Evolutionary conservation across 1,284 basidiomycete species (phyloP).

Genomic region (Leccinum fuscescens): DNA sequence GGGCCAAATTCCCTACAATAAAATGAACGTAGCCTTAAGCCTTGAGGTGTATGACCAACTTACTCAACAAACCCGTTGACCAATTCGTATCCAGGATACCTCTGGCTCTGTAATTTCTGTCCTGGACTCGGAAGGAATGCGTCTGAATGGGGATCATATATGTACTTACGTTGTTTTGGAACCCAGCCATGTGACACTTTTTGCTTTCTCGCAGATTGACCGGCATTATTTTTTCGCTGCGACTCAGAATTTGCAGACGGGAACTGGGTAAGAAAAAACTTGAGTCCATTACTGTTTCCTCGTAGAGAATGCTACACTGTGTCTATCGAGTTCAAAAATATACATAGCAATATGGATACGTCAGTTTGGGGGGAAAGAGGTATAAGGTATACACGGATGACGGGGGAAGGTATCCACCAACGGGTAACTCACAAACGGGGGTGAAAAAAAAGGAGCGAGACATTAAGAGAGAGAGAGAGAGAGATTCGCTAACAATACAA

Average conservation of each 20-base stretch:
- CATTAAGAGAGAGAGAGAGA: not conserved
- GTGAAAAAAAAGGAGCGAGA: not conserved
- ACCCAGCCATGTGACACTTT: no score
- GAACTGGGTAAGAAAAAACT: not conserved
- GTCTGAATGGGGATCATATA: no score
- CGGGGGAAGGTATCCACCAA: slow-evolving; percentile 19
- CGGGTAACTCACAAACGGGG: not conserved
- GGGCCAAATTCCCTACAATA: no score
- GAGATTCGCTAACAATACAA: slow-evolving; percentile 28
- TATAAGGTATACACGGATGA: slow-evolving; percentile 19
- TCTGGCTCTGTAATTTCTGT: no score
- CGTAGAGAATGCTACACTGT: slow-evolving; percentile 17
- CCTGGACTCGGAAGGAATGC: no score
- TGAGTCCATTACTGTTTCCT: not conserved
- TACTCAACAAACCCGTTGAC: no score
- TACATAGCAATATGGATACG: slow-evolving; percentile 24
- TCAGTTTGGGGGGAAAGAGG: not conserved
- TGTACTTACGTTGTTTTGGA: no score
- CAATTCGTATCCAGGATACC: no score
- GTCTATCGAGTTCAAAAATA: slow-evolving; percentile 16
- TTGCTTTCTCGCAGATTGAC: no score
- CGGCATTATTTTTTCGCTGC: no score
- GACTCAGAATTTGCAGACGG: not conserved
- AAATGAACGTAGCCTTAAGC: no score
- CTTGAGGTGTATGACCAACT: no score